Evolutionary conservation across 305 asterid species (phyloP).

Genomic region (Withania somnifera): DNA sequence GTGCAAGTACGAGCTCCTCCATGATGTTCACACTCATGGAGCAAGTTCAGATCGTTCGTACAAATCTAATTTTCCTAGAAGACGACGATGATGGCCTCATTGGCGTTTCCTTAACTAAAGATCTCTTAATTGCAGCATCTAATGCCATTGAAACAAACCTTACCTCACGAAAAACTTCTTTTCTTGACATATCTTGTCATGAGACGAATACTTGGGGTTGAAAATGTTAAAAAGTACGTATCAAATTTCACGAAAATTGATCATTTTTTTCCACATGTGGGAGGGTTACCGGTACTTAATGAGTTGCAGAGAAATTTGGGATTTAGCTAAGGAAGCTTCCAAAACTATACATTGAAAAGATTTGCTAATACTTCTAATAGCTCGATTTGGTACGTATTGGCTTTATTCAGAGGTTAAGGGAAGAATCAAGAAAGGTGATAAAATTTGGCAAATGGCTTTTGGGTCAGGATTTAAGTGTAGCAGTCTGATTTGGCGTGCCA

Average conservation of each 20-base stretch:
- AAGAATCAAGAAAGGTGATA: conserved; percentile 1
- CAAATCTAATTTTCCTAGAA: not conserved
- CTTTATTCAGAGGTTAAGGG: conserved; percentile 9
- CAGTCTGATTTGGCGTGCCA: conserved; percentile 5
- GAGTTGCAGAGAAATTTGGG: not conserved
- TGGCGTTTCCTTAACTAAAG: conserved; percentile 1
- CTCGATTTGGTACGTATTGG: conserved; percentile 6
- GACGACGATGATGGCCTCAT: not conserved
- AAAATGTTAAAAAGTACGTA: not conserved
- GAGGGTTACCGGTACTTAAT: conserved; percentile 3
- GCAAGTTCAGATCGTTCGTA: not conserved
- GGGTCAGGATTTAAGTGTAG: conserved; percentile 12
- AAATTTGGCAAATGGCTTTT: conserved; percentile 4
- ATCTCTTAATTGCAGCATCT: not conserved
- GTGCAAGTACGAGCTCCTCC: not conserved
- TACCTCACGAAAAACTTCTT: not conserved
- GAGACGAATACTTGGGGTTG: too few species aligned
- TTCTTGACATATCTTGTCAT: not conserved
- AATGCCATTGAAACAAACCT: not conserved
- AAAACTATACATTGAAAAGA: conserved; percentile 8
- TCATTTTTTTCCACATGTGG: conserved; percentile 7
- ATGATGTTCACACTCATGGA: not conserved
- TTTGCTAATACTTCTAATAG: conserved; percentile 7
- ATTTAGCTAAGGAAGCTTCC: conserved; percentile 5
- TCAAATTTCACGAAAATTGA: not conserved